Evolutionary conservation across 2,329 filamentous ascomycete genomes (phyloP).

Genomic region (Thielaviopsis ethacetica): DNA sequence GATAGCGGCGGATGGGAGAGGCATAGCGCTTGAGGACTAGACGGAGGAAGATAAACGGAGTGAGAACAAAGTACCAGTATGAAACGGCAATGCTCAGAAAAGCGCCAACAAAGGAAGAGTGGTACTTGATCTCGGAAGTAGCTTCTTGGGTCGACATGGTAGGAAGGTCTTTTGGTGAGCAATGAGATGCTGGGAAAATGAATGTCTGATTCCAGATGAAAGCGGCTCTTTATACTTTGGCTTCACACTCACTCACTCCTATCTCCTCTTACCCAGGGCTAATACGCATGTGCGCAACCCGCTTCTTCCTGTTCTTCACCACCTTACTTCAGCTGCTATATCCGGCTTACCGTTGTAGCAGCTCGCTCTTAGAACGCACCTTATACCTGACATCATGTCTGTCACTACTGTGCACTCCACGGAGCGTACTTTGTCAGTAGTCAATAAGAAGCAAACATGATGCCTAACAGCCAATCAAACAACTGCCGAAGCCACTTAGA

Average conservation of each 20-base stretch:
- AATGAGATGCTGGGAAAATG: not conserved
- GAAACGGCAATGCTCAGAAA: slow-evolving; percentile 17
- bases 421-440: not conserved
- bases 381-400: not conserved
- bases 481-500: not conserved
- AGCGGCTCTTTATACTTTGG: not conserved
- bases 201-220: not conserved
- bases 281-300: too few relatives aligned
- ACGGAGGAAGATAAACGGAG: slow-evolving; percentile 22
- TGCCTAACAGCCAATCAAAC: not conserved
- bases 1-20: slow-evolving; percentile 48
- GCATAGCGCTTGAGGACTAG: slow-evolving; percentile 32
- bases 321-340: not conserved
- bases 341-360: not conserved
- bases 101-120: not conserved
- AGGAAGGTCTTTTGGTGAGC: not conserved
- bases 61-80: slow-evolving; percentile 27
- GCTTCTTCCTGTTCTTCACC: not conserved
- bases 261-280: too few relatives aligned
- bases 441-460: not conserved
- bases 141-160: not conserved
- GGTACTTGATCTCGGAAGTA: not conserved
- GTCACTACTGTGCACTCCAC: not conserved
- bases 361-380: not conserved
- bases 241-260: too few relatives aligned